Conservation (phyloP, 768 basidiomycete genomes). For the Collybia nuda region DNA sequence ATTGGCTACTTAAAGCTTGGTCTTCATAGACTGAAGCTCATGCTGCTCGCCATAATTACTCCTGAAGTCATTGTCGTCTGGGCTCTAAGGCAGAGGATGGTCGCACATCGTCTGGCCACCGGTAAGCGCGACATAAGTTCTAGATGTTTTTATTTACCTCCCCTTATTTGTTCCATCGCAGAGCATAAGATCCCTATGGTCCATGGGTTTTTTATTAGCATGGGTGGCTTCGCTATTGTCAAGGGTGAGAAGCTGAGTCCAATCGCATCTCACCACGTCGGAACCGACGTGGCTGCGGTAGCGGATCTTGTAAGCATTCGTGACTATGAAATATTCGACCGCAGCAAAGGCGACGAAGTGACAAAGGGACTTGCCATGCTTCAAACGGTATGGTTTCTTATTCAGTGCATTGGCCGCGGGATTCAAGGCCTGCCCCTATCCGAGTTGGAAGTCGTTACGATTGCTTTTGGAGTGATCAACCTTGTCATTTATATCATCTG, state of each 20-base stretch:
- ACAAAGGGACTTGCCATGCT: slow-evolving; percentile 21
- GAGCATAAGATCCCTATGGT: neutral
- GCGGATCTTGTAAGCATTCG: slow-evolving; percentile 4
- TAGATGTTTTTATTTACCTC: neutral
- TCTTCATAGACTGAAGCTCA: neutral
- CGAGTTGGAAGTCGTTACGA: slow-evolving; percentile 28
- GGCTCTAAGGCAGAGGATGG: neutral
- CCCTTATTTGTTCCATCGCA: neutral
- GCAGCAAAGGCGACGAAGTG: slow-evolving; percentile 24
- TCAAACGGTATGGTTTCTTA: slow-evolving; percentile 29
- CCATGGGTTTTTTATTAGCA: neutral
- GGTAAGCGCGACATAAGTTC: neutral
- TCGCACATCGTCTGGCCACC: neutral
- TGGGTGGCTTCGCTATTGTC: neutral
- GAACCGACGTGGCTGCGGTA: neutral
- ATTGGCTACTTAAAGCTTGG: neutral
- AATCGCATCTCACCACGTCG: slow-evolving; percentile 1
- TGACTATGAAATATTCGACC: slow-evolving; percentile 21
- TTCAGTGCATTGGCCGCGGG: slow-evolving; percentile 24
- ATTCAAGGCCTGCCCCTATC: slow-evolving; percentile 20
- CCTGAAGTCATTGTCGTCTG: slow-evolving; percentile 20
- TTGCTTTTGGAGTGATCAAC: slow-evolving; percentile 25
- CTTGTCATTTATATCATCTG: slow-evolving; percentile 27
- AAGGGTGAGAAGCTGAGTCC: slow-evolving; percentile 1
- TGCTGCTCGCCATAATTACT: slow-evolving; percentile 15